Conservation (phyloP, 805 yeast genomes). For the Candida vartiovaarae region DNA sequence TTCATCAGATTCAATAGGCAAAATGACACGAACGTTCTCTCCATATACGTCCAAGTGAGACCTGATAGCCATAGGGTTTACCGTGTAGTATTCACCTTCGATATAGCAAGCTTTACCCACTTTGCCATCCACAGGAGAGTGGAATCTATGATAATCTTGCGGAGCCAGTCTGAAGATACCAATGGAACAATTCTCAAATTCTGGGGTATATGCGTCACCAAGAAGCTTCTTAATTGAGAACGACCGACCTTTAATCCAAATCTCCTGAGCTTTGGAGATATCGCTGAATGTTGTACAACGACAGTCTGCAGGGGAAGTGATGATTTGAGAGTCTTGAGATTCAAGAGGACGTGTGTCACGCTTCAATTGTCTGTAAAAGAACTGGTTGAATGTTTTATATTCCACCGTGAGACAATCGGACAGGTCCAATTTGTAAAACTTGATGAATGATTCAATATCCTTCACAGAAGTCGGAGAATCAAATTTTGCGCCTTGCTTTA, state of each 20-base stretch:
- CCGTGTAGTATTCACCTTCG: constrained; percentile 91
- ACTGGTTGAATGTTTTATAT: constrained; percentile 70
- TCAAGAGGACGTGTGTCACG: constrained; percentile 69
- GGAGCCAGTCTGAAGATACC: constrained; percentile 90
- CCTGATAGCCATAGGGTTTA: constrained; percentile 94
- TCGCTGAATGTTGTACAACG: constrained; percentile 65
- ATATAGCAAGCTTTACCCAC: constrained; percentile 61
- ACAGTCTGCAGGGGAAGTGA: constrained; percentile 67
- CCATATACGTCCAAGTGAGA: constrained; percentile 88
- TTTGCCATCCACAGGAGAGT: constrained; percentile 73
- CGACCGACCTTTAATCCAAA: constrained; percentile 87
- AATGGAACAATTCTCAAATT: constrained; percentile 42
- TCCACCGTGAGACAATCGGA: constrained; percentile 61
- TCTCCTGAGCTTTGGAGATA: constrained; percentile 51
- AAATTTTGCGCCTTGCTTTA: constrained; percentile 80
- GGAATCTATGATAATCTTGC: constrained; percentile 94
- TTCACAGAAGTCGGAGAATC: constrained; percentile 61
- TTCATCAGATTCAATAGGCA: constrained; percentile 68
- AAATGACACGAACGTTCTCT: constrained; percentile 73
- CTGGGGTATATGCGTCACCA: constrained; percentile 32
- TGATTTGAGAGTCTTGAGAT: constrained; percentile 20
- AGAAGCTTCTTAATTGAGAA: constrained; percentile 64
- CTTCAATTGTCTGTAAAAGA: constrained; percentile 73
- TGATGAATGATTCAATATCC: constrained; percentile 70
- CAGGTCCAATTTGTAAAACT: constrained; percentile 75